phyloP scores from a whole-genome alignment of 2,329 filamentous ascomycete genomes.

The Botrytis hyacinthi region DNA sequence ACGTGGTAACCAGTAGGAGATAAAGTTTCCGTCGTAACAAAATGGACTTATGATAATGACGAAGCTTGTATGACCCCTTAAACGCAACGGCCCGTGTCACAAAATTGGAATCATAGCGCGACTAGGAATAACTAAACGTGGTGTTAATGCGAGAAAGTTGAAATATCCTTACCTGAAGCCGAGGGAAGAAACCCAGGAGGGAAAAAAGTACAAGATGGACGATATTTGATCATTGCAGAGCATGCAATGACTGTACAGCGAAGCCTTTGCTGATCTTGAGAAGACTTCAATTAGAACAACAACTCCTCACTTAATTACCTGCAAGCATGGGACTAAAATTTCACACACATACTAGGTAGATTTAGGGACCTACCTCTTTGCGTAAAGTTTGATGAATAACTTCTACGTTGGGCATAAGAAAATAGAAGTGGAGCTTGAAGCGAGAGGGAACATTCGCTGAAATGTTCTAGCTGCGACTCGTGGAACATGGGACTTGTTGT shows the following conservation, averaged over 20 bases:
- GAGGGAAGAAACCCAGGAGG: not conserved
- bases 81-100: constrained; percentile 21
- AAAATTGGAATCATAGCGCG: constrained; percentile 10
- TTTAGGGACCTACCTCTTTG: constrained; percentile 12
- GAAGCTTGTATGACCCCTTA: constrained; percentile 18
- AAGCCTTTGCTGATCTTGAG: constrained; percentile 3
- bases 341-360: not conserved
- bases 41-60: constrained; percentile 11
- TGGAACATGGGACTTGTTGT: constrained; percentile 10
- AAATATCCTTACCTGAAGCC: constrained; percentile 10
- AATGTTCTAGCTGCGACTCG: constrained; percentile 9
- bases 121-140: constrained; percentile 11
- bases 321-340: constrained; percentile 3
- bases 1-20: constrained; percentile 18
- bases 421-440: not conserved
- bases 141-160: constrained; percentile 10
- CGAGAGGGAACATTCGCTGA: constrained; percentile 15
- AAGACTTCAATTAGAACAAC: not conserved
- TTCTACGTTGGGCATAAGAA: constrained; percentile 5
- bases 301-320: not conserved
- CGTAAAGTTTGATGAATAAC: constrained; percentile 11
- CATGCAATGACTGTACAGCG: not conserved
- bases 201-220: not conserved
- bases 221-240: constrained; percentile 3
- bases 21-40: constrained; percentile 9